Base-by-base conservation (phyloP, 192 early-diverging fungal species). In the Chytriomyces hyalinus region DNA sequence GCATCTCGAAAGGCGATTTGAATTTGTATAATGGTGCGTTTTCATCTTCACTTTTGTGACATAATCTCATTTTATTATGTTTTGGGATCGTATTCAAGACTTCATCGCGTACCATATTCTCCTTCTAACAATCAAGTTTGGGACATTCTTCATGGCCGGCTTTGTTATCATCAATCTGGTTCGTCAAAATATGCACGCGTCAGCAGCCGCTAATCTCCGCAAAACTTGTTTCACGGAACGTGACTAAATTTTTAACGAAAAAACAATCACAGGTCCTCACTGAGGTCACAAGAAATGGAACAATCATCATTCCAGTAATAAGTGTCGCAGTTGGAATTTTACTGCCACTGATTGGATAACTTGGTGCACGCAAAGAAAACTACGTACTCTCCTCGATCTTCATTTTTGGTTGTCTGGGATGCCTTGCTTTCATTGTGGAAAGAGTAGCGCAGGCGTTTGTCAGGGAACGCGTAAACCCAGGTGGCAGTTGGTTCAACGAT, bases 121-220 rank as follows among this genome's bases (percentile, higher is more conserved):
- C 44, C 60, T 73, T 8, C 60, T 73, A 3, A 43, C 63, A 8
- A 11, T 73, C 13, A 73, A 73, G 61, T 73, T 43, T 62, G 17
- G n/a, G 9, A 22, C n/a, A 13, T 73, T 73, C 46, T 11, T 20
- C 8, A 43, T 20, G 9, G 9, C 43, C 45, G 57, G 28, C 6
- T 48, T 73, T 46, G 28, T 59, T 10, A 46, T 73, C 43, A 62
- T 73, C n/a, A 45, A 61, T 73, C n/a, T 73, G 59, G 67, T 36
- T 36, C 36, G 36, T 36, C 36, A 36, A 36, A 36, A 36, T 68
- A 48, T 1, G 43, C 10, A 47, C 9, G 10, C n/a, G n/a, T n/a
- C n/a, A n/a, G n/a, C n/a, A n/a, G n/a, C n/a, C n/a, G n/a, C n/a
- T n/a, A n/a, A n/a, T n/a, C n/a, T n/a, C n/a, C n/a, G n/a, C 66